These are phyloP conservation scores for Neonectria sp. DNA, from an alignment of 2,329 filamentous ascomycete species.

Conservation along the genomic window DNA sequence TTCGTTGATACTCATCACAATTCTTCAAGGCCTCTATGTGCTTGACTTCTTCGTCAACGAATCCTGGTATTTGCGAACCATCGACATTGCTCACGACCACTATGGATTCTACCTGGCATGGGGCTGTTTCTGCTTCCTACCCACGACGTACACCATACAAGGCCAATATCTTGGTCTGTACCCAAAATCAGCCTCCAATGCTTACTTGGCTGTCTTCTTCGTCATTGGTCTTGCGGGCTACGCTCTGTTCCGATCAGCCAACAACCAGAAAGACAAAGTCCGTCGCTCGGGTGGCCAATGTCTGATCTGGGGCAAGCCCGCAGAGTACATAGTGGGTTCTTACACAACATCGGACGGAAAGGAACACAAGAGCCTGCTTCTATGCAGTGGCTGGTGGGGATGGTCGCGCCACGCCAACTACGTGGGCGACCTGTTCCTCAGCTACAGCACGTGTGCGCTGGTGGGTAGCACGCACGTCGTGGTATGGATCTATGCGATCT, in stretches of 20 bases:
- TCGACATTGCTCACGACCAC: conserved; percentile 61
- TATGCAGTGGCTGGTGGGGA: conserved; percentile 51
- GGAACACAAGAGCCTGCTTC: conserved; percentile 52
- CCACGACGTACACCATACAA: conserved; percentile 63
- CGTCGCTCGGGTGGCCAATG: conserved; percentile 57
- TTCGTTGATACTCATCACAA: conserved; percentile 58
- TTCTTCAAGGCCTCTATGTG: conserved; percentile 62
- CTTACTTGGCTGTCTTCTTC: conserved; percentile 42
- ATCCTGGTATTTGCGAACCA: conserved; percentile 63
- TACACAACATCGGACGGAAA: conserved; percentile 60
- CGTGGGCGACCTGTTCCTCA: conserved; percentile 47
- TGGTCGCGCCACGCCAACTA: conserved; percentile 51
- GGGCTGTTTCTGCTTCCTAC: conserved; percentile 62
- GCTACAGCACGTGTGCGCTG: conserved; percentile 58
- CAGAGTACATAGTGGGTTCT: conserved; percentile 54
- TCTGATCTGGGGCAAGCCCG: conserved; percentile 59
- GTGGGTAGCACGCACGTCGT: conserved; percentile 55
- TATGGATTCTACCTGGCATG: conserved; percentile 62
- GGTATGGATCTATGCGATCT: conserved; percentile 62
- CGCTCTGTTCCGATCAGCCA: conserved; percentile 60
- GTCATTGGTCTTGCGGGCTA: conserved; percentile 53
- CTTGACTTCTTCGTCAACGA: conserved; percentile 66
- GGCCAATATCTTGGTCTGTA: conserved; percentile 62
- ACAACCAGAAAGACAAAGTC: conserved; percentile 61
- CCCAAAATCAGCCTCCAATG: conserved; percentile 51